Percentiles rank a stretch among this genome's conserved stretches.
Conservation (phyloP, 73 alveolate genomes). For the Paramecium biaurelia region DNA sequence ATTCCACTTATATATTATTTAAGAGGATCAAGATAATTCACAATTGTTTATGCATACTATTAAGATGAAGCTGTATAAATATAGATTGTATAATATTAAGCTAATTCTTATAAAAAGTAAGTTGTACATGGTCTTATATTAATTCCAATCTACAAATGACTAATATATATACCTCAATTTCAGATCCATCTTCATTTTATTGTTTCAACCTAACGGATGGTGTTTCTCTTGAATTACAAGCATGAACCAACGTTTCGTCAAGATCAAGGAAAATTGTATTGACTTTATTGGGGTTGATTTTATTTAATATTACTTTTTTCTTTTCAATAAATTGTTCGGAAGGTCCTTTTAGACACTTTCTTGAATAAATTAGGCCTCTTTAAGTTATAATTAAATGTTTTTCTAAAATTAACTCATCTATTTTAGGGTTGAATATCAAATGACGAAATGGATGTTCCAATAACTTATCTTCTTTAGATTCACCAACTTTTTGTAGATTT, state of each 20-base stretch:
- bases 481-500: not conserved
- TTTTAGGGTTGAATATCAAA: slow-evolving; percentile 28
- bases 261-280: slow-evolving; percentile 55
- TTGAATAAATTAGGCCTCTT: slow-evolving; percentile 57
- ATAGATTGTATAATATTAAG: slow-evolving; percentile 78
- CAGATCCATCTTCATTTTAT: slow-evolving; percentile 1
- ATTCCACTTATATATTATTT: slow-evolving; percentile 81
- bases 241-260: slow-evolving; percentile 59
- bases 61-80: slow-evolving; percentile 91
- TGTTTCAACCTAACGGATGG: not conserved
- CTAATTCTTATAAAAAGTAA: slow-evolving; percentile 78
- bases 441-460: slow-evolving; percentile 52
- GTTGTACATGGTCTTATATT: slow-evolving; percentile 86
- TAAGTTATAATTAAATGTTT: slow-evolving; percentile 34
- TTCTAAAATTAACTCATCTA: not conserved
- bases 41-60: slow-evolving; percentile 92
- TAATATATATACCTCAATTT: not conserved
- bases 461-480: not conserved
- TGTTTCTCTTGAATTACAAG: slow-evolving; percentile 48
- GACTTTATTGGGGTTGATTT: slow-evolving; percentile 17
- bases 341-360: slow-evolving; percentile 61
- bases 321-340: slow-evolving; percentile 52
- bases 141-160: slow-evolving; percentile 66
- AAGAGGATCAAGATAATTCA: slow-evolving; percentile 91
- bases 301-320: slow-evolving; percentile 16